Percentiles rank a stretch among this genome's conserved stretches.
phyloP scores from a whole-genome alignment of 495 filamentous ascomycete genomes.

The Talaromyces thailandensis region DNA sequence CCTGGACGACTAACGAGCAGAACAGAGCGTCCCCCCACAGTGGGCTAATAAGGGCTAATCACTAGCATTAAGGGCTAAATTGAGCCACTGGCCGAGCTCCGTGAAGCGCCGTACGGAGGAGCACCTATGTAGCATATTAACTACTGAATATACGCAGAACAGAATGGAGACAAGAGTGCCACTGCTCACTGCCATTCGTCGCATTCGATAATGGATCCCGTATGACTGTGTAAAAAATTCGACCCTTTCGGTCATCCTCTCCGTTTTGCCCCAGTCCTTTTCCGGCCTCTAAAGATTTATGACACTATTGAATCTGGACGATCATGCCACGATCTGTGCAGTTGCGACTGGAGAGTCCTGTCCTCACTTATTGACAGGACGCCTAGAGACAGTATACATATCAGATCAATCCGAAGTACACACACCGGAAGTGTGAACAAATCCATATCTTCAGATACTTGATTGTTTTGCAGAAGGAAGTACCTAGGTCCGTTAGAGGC shows the following conservation, averaged over 20 bases:
- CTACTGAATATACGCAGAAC: neutral
- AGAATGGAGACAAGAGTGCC: neutral
- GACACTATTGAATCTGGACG: neutral
- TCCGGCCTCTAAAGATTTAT: neutral
- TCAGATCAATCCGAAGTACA: neutral
- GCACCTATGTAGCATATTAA: neutral
- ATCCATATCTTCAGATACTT: neutral
- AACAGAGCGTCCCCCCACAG: neutral
- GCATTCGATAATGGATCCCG: neutral
- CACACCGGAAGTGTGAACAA: neutral
- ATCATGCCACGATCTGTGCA: neutral
- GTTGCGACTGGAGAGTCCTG: neutral
- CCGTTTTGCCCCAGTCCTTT: neutral
- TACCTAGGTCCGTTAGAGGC: neutral
- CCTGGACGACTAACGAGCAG: neutral
- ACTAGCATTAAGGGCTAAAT: neutral
- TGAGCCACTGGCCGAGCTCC: neutral
- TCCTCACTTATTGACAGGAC: neutral
- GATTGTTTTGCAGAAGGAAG: neutral
- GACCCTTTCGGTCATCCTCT: neutral
- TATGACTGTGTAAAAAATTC: neutral
- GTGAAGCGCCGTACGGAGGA: neutral
- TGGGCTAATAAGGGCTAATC: constrained; percentile 2
- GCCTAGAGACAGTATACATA: neutral
- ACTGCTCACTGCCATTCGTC: neutral